A percentile compares a stretch with the other conserved stretches of the same genome.
Evolutionary conservation across 2,329 filamentous ascomycete species (phyloP).

Genomic region (Penicillium nordicum): DNA sequence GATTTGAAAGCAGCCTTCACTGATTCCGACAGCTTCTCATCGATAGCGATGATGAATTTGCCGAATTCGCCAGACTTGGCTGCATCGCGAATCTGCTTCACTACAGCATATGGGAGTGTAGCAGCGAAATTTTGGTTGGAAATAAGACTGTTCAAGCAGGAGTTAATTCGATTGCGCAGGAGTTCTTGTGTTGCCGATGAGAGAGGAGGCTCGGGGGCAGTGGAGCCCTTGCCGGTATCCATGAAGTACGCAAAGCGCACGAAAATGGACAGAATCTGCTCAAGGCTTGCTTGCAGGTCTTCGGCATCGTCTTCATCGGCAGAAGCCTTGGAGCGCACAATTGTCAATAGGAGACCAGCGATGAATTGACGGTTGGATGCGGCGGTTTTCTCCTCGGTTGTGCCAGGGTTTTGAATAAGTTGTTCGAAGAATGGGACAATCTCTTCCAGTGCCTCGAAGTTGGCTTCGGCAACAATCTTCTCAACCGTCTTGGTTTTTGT

Average conservation of each 20-base stretch:
- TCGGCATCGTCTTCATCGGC: conserved; percentile 30
- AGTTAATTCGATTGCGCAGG: conserved; percentile 55
- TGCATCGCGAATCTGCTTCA: conserved; percentile 41
- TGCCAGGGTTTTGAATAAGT: conserved; percentile 47
- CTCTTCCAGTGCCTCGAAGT: conserved; percentile 47
- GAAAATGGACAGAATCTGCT: conserved; percentile 45
- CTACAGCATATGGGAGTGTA: conserved; percentile 39
- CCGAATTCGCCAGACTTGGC: conserved; percentile 35
- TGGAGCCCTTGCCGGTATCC: conserved; percentile 31
- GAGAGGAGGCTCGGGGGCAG: conserved; percentile 44
- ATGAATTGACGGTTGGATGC: conserved; percentile 48
- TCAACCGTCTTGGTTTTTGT: conserved; percentile 85
- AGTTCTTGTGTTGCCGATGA: conserved; percentile 48
- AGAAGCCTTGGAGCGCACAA: conserved; percentile 43
- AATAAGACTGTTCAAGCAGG: conserved; percentile 53
- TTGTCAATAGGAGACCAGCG: conserved; percentile 52
- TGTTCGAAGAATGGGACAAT: conserved; percentile 54
- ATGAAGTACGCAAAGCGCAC: conserved; percentile 52
- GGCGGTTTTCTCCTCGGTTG: conserved; percentile 45
- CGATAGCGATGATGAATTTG: conserved; percentile 49
- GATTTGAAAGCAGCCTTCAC: conserved; percentile 44
- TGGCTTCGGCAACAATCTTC: conserved; percentile 62
- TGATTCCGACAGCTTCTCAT: conserved; percentile 43
- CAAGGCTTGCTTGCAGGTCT: conserved; percentile 42
- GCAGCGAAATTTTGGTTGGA: conserved; percentile 38